These are phyloP conservation scores for Tulasnella sp. DNA, from an alignment of 768 basidiomycete species.

Conservation along the genomic window DNA sequence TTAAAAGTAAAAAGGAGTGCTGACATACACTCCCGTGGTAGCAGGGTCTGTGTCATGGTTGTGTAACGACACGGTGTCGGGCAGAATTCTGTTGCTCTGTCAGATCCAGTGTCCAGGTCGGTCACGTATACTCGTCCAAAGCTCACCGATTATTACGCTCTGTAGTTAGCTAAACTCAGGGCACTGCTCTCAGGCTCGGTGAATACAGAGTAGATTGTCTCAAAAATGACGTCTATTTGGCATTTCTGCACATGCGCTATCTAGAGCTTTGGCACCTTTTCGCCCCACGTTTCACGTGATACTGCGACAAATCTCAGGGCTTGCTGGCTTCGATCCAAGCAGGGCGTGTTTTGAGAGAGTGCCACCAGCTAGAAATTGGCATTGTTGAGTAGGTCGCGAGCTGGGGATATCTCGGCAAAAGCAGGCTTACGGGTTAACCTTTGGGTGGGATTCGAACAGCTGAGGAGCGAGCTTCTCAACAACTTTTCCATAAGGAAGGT, in stretches of 20 bases:
- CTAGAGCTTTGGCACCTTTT: too few relatives aligned
- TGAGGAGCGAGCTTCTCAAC: background rate
- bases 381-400: too few relatives aligned
- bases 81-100: background rate
- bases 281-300: too few relatives aligned
- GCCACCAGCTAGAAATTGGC: too few relatives aligned
- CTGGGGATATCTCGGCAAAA: too few relatives aligned
- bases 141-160: background rate
- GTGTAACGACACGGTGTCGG: background rate
- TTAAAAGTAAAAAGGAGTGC: too few relatives aligned
- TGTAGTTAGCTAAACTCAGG: background rate
- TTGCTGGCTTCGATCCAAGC: background rate
- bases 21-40: background rate
- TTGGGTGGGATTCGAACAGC: too few relatives aligned
- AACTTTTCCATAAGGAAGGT: conserved; percentile 13
- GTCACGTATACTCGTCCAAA: background rate
- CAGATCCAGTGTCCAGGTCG: background rate
- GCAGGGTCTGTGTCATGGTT: background rate
- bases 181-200: background rate
- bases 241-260: background rate
- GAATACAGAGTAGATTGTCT: background rate
- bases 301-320: too few relatives aligned
- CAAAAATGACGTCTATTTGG: background rate
- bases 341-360: background rate
- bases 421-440: too few relatives aligned